Conservation (phyloP, 1,284 basidiomycete genomes). For the Lignosus rhinocerotis region DNA sequence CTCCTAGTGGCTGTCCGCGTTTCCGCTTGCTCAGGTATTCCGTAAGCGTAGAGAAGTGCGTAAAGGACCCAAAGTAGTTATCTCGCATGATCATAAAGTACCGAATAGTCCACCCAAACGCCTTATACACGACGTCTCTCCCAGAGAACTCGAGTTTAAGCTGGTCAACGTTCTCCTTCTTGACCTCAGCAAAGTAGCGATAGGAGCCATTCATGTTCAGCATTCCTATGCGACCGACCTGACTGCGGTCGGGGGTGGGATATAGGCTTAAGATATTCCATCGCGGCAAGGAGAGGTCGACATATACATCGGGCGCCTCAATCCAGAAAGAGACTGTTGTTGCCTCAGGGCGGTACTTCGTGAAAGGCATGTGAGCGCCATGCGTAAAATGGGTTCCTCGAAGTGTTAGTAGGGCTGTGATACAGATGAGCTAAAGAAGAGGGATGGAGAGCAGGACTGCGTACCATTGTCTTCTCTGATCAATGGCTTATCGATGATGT, state of each 20-base stretch:
- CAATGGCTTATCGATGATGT: slow-evolving; percentile 88
- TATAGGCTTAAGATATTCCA: slow-evolving; percentile 90
- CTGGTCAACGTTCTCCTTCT: slow-evolving; percentile 75
- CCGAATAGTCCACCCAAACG: slow-evolving; percentile 84
- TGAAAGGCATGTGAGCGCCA: slow-evolving; percentile 63
- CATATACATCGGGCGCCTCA: slow-evolving; percentile 55
- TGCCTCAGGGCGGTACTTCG: slow-evolving; percentile 72
- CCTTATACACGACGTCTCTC: slow-evolving; percentile 62
- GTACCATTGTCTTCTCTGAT: slow-evolving; percentile 79
- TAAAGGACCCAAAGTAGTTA: slow-evolving; percentile 92
- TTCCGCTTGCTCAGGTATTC: slow-evolving; percentile 79
- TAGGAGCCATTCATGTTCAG: slow-evolving; percentile 73
- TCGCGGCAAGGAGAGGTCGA: slow-evolving; percentile 71
- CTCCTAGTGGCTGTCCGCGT: slow-evolving; percentile 64
- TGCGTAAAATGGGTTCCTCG: slow-evolving; percentile 59
- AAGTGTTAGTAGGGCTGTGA: slow-evolving; percentile 70
- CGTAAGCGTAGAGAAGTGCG: slow-evolving; percentile 83
- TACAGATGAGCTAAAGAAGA: not conserved
- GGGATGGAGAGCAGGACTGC: not conserved
- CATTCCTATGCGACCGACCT: slow-evolving; percentile 58
- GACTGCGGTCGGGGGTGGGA: slow-evolving; percentile 53
- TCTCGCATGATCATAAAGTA: slow-evolving; percentile 86
- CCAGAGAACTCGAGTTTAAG: slow-evolving; percentile 70
- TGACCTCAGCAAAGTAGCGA: slow-evolving; percentile 67
- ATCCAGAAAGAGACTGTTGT: slow-evolving; percentile 69